A percentile compares a stretch with the other conserved stretches of the same genome.
Evolutionary conservation across 1,139 yeast genomes (phyloP).

Genomic region (Sugiyamaella novakii): DNA sequence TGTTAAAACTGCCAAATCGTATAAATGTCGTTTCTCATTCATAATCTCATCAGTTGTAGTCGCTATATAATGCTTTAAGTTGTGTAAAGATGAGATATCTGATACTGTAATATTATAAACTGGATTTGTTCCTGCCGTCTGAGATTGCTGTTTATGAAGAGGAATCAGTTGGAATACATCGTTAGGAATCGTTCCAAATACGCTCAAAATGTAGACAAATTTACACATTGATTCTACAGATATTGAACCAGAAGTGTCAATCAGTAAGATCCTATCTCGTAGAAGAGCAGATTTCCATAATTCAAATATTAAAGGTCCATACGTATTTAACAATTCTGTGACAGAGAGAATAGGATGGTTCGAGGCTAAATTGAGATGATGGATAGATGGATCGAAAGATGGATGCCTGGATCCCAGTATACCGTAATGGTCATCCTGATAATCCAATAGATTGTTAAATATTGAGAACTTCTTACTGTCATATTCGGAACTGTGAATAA

Average conservation of each 20-base stretch:
- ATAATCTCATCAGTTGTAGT: conserved; percentile 73
- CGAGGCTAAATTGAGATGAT: conserved; percentile 24
- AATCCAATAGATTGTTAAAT: conserved; percentile 4
- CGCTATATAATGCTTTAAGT: conserved; percentile 50
- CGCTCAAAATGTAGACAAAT: conserved; percentile 52
- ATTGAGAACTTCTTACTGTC: not conserved
- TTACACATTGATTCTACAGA: conserved; percentile 49
- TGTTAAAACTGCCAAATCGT: conserved; percentile 49
- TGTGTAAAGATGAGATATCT: conserved; percentile 45
- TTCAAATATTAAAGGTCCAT: conserved; percentile 75
- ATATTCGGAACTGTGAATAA: conserved; percentile 13
- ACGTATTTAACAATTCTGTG: conserved; percentile 50
- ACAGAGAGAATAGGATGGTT: conserved; percentile 57
- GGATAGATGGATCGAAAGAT: not conserved
- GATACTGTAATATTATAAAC: conserved; percentile 66
- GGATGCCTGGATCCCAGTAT: too few relatives aligned
- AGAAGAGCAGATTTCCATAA: conserved; percentile 70
- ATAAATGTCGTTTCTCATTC: conserved; percentile 56
- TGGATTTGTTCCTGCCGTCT: conserved; percentile 34
- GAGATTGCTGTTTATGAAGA: conserved; percentile 11
- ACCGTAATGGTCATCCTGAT: conserved; percentile 1
- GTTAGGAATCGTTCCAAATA: conserved; percentile 52
- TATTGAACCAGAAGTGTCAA: conserved; percentile 46
- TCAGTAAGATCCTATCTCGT: conserved; percentile 61
- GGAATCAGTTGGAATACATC: conserved; percentile 37